These are phyloP conservation scores for Trypanosoma caninum DNA, from an alignment of 208 protist genomes.

Conservation along the genomic window DNA sequence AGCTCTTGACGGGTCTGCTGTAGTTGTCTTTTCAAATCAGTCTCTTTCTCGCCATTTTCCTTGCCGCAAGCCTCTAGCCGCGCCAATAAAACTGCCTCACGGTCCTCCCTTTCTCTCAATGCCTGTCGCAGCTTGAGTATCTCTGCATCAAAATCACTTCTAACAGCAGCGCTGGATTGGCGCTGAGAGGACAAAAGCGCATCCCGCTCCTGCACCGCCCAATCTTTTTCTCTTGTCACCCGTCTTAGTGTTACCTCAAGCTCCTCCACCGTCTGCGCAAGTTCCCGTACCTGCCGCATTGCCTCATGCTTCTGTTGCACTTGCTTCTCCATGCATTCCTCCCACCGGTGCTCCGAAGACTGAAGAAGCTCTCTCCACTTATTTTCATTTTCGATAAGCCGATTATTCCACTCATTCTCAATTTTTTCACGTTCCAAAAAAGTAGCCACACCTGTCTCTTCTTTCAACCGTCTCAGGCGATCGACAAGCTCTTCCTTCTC, in stretches of 20 bases:
- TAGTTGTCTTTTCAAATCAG: constrained; percentile 28
- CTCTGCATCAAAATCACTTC: constrained; percentile 5
- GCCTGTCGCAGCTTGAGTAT: not conserved
- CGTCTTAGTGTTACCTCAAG: constrained; percentile 37
- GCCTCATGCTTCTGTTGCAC: constrained; percentile 28
- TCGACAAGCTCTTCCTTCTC: constrained; percentile 46
- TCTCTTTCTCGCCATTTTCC: constrained; percentile 30
- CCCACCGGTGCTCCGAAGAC: constrained; percentile 37
- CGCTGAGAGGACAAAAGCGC: not conserved
- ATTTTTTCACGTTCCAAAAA: constrained; percentile 4
- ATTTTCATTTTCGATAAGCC: constrained; percentile 39
- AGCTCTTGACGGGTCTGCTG: constrained; percentile 34
- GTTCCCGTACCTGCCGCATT: constrained; percentile 39
- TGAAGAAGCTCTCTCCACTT: constrained; percentile 54
- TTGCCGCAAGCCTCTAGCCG: constrained; percentile 56
- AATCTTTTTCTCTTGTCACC: constrained; percentile 18
- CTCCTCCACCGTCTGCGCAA: constrained; percentile 38
- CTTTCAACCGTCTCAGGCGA: constrained; percentile 25
- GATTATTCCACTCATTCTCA: constrained; percentile 34
- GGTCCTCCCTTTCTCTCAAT: constrained; percentile 22
- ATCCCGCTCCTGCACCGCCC: constrained; percentile 27
- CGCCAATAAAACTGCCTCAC: constrained; percentile 34
- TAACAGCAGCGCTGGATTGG: not conserved
- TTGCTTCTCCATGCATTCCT: constrained; percentile 31
- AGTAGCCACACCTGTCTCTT: not conserved